Conservation (phyloP, 345 rosid genomes). For the Acer campestre region DNA sequence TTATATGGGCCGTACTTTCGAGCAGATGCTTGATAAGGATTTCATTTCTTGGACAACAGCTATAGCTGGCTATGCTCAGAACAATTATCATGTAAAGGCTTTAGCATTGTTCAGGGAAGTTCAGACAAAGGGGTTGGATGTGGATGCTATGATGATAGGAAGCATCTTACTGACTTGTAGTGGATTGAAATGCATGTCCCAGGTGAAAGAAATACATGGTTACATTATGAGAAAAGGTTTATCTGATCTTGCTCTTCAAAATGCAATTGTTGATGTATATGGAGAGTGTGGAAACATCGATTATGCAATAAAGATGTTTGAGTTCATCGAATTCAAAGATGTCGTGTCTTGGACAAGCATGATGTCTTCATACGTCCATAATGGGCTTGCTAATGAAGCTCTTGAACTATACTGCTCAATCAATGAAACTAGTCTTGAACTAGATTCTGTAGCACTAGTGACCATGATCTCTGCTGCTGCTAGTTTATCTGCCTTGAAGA, state of each 20-base stretch:
- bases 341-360: conserved; percentile 91
- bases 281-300: conserved; percentile 59
- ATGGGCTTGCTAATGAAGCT: conserved; percentile 66
- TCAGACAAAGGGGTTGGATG: conserved; percentile 42
- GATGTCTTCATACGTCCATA: conserved; percentile 65
- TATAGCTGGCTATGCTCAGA: conserved; percentile 75
- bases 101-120: conserved; percentile 50
- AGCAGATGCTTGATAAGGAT: conserved; percentile 58
- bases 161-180: conserved; percentile 68
- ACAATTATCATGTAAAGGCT: conserved; percentile 47
- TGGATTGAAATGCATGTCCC: conserved; percentile 39
- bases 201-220: conserved; percentile 73
- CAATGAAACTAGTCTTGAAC: conserved; percentile 51
- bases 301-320: conserved; percentile 62
- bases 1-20: conserved; percentile 60
- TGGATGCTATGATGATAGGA: conserved; percentile 76
- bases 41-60: conserved; percentile 81
- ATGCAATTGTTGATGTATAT: conserved; percentile 62
- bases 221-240: conserved; percentile 54
- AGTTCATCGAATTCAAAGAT: conserved; percentile 60
- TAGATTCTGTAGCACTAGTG: conserved; percentile 65
- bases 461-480: conserved; percentile 67
- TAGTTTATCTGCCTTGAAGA: conserved; percentile 60
- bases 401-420: conserved; percentile 47
- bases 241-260: conserved; percentile 61